A percentile compares a stretch with the other conserved stretches of the same genome.
phyloP scores from a whole-genome alignment of 129 eudicot species.

The Erigeron canadensis region DNA sequence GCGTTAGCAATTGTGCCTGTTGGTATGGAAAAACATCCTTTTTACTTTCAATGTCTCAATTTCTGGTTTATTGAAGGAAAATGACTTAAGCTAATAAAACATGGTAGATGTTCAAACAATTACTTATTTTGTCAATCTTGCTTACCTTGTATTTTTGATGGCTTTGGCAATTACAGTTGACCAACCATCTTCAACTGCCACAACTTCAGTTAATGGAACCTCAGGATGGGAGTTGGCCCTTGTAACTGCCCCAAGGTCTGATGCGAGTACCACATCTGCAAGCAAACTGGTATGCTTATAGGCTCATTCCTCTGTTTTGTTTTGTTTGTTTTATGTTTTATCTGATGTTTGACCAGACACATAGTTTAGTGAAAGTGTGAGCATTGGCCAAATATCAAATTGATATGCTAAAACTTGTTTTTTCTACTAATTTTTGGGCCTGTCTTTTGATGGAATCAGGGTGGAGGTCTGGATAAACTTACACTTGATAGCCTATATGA shows the following conservation, averaged over 20 bases:
- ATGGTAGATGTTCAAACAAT: slow-evolving; percentile 14
- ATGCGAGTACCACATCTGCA: slow-evolving; percentile 28
- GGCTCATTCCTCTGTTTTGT: background rate
- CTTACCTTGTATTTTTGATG: slow-evolving; percentile 8
- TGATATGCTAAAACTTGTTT: too few species aligned
- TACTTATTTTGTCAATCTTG: background rate
- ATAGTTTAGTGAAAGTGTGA: background rate
- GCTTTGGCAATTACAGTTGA: slow-evolving; percentile 9
- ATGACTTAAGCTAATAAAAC: slow-evolving; percentile 3
- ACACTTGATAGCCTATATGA: slow-evolving; percentile 55
- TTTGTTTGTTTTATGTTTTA: too few species aligned
- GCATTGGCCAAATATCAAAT: background rate
- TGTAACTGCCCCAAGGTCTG: slow-evolving; percentile 47
- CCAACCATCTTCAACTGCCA: slow-evolving; percentile 30
- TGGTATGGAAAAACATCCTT: slow-evolving; percentile 42
- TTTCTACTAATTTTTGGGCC: too few species aligned
- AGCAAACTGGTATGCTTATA: slow-evolving; percentile 41
- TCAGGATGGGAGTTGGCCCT: slow-evolving; percentile 66
- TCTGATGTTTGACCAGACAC: background rate
- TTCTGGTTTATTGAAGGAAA: slow-evolving; percentile 12
- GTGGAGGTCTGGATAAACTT: slow-evolving; percentile 51
- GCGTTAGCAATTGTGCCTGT: slow-evolving; percentile 94
- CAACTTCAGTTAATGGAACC: slow-evolving; percentile 38
- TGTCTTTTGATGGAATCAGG: slow-evolving; percentile 22
- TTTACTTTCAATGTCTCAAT: background rate